Conservation (phyloP, 2,329 filamentous ascomycete species). For the Neofusicoccum parvum region DNA sequence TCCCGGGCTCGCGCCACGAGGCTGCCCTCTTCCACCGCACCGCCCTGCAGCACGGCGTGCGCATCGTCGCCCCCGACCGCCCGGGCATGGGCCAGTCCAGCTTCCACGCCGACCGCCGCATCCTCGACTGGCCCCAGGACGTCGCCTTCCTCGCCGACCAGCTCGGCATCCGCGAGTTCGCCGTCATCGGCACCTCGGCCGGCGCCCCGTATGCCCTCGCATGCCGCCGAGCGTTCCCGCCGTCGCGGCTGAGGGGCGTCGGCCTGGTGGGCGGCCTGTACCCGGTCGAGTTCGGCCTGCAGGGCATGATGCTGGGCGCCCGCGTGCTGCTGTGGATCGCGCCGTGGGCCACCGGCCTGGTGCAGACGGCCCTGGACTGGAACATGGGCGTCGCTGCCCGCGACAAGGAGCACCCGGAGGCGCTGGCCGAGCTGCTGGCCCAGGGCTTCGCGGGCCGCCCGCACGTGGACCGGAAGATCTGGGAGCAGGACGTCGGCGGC, state of each 20-base stretch:
- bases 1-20: slow-evolving; percentile 49
- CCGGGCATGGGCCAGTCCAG: slow-evolving; percentile 49
- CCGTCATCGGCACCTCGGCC: slow-evolving; percentile 49
- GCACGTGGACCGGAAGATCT: slow-evolving; percentile 29
- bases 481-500: slow-evolving; percentile 25
- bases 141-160: slow-evolving; percentile 44
- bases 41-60: slow-evolving; percentile 38
- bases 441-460: slow-evolving; percentile 29
- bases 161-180: slow-evolving; percentile 45
- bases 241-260: slow-evolving; percentile 29
- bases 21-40: slow-evolving; percentile 38
- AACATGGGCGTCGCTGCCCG: slow-evolving; percentile 32
- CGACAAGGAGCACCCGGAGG: slow-evolving; percentile 28
- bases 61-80: slow-evolving; percentile 47
- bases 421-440: slow-evolving; percentile 31
- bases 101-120: slow-evolving; percentile 38
- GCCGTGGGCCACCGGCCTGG: slow-evolving; percentile 27
- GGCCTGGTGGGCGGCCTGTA: slow-evolving; percentile 33
- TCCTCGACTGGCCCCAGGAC: slow-evolving; percentile 48
- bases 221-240: slow-evolving; percentile 45
- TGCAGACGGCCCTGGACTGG: slow-evolving; percentile 25
- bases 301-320: slow-evolving; percentile 31
- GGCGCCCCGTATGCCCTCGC: slow-evolving; percentile 53
- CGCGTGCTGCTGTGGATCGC: slow-evolving; percentile 31
- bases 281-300: slow-evolving; percentile 30